These are phyloP conservation scores for Acacia concinna DNA, from an alignment of 331 rosid genomes.

Conservation along the genomic window DNA sequence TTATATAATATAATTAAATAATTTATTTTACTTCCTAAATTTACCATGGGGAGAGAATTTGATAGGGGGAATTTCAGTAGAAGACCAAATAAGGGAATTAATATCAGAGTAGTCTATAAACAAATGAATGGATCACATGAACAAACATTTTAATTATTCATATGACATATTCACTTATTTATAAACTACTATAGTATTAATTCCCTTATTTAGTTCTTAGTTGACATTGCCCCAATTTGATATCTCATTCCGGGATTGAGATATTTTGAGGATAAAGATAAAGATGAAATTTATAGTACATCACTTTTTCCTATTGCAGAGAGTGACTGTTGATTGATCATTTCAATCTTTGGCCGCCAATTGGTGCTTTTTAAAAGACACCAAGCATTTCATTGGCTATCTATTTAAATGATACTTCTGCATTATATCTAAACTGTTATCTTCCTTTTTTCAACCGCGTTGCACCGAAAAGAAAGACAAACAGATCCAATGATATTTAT, in stretches of 20 bases:
- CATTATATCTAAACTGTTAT: not conserved
- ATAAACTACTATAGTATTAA: too few species aligned
- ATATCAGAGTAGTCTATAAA: too few species aligned
- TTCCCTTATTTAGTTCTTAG: too few species aligned
- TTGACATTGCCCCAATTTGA: too few species aligned
- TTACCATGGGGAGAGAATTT: too few species aligned
- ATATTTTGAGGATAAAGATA: not conserved
- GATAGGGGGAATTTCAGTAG: too few species aligned
- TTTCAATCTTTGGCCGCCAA: not conserved
- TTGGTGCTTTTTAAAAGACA: not conserved
- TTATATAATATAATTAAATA: too few species aligned
- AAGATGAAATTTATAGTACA: not conserved
- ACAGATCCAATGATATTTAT: not conserved
- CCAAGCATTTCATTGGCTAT: not conserved
- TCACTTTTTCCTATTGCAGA: not conserved
- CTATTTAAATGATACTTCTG: not conserved
- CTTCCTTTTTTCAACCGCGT: not conserved
- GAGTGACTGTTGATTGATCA: not conserved
- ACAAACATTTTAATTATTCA: too few species aligned
- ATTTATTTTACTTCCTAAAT: too few species aligned
- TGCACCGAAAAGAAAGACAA: not conserved
- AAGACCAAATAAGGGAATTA: too few species aligned
- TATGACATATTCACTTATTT: too few species aligned
- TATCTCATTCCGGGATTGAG: not conserved
- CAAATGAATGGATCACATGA: too few species aligned